Base-by-base conservation (phyloP, 768 basidiomycete genomes). In the Leccinum uliginosum region DNA sequence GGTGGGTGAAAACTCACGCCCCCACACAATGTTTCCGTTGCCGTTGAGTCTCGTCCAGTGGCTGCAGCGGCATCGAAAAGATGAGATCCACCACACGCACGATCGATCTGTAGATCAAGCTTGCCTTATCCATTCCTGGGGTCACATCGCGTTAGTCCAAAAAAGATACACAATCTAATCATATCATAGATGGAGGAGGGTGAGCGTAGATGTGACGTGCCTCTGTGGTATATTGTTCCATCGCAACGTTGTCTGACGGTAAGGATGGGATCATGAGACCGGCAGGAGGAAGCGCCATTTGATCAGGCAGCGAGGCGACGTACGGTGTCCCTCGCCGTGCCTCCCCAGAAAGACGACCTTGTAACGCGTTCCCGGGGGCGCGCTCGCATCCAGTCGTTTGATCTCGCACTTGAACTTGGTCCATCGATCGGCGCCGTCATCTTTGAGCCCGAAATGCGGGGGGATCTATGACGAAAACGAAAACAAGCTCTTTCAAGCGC, bases 301-400 rank as follows among this genome's bases (percentile, higher is more conserved):
- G 14, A 6, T 30, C 9, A 30, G 30, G n/a, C 7, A 32, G 73
- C 85, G 60, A 27, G 21, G 12, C 10, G 26, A 73, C 86, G 61
- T 68, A 89, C 88, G 88, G 62, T 78, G 81, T 54, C 88, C 89
- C 68, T 90, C 74, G 3, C 89, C 89, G 58, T 92, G 90, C 58
- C 89, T 76, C 2, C 80, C 81, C 3, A 90, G 69, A 57, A 85
- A 80, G 54, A 90, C 64, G 19, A 87, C 74, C 63, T 89, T 91
- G 73, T 84, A 85, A 11, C 70, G 70, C 23, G 74, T 74, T 2
- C 70, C 73, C 0, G 63, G 50, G 2, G 69, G 67, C 1, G 80
- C 76, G 3, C 62, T 59, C 1, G 63, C 58, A 56, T 87, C 85
- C 53, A 89, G 65, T 15, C 67, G 60, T 3, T 67, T 55, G 10